Evolutionary conservation across 208 protist genomes (phyloP), one percentile per base, ranked within the genome.

Genomic region (Leishmania mexicana): DNA sequence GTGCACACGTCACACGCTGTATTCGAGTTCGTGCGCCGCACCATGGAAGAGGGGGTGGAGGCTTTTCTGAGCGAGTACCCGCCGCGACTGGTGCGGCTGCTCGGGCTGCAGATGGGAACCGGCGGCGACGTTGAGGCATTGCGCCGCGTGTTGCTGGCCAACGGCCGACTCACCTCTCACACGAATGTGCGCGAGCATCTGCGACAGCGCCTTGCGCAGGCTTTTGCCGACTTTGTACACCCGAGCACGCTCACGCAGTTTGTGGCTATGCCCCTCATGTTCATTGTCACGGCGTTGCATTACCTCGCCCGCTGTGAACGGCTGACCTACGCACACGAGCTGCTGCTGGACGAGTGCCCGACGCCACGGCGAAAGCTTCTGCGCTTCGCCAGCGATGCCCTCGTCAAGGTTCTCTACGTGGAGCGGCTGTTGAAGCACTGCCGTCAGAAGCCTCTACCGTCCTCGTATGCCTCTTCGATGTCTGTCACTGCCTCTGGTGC

Each of bases 381-480:
- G 79, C 94, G 89, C 3, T 92, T 96, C 79, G 85, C 89, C 21
- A 92, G 89, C 54, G 90, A 94, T 60, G 86, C 77, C 3, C 78
- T 95, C 35, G 92, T 96, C 76, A 93, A 89, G 67, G 81, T 95
- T 19, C 85, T 89, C 6, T 96, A 95, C 74, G 83, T 86, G 5
- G 88, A 94, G 65, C 78, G 85, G 49, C 83, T 96, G 38, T 68
- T 93, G 73, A 83, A 76, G 38, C 79, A 88, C 80, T 89, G 81
- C 71, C 83, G 75, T 24, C 47, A 76, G 51, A 83, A 80, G 74
- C 75, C 77, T 3, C 53, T 47, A 57, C 75, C 79, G 49, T 24
- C 53, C 28, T 8, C 57, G 35, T 19, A 35, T 77, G 42, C 58
- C 60, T 40, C 71, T 13, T 31, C 76, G n/a, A 62, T 54, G 17